A percentile compares a stretch with the other conserved stretches of the same genome.
phyloP scores from a whole-genome alignment of 225 moss, liverwort and hornwort genomes.

The Neckera pumila region DNA sequence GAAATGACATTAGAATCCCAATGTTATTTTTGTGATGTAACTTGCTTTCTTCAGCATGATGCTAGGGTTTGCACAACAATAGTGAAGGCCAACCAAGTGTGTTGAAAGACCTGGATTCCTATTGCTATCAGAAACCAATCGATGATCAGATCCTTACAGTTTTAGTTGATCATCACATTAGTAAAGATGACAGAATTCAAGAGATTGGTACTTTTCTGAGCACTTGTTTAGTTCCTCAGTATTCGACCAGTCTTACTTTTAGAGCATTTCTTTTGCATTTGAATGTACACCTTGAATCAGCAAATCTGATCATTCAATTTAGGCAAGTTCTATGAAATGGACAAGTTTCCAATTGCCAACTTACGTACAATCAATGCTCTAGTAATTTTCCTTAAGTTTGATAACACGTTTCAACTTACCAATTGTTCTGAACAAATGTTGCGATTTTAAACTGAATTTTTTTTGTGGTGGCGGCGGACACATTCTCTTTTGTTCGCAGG shows the following conservation, averaged over 20 bases:
- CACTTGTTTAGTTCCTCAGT: not conserved
- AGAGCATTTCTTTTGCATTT: not conserved
- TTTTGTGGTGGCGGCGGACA: not conserved
- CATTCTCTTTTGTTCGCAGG: constrained; percentile 10
- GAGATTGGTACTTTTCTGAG: not conserved
- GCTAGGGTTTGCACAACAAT: not conserved
- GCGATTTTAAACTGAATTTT: not conserved
- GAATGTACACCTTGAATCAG: not conserved
- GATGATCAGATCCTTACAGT: not conserved
- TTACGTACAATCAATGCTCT: not conserved
- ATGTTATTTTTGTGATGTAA: not conserved
- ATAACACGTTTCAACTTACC: not conserved
- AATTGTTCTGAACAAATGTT: not conserved
- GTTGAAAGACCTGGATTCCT: not conserved
- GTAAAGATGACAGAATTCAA: not conserved
- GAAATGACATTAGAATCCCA: not conserved
- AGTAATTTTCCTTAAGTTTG: too few relatives aligned
- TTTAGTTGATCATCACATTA: not conserved
- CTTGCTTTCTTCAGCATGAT: not conserved
- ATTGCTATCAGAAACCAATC: not conserved
- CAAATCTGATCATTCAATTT: not conserved
- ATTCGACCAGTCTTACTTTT: not conserved
- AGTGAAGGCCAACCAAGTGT: not conserved
- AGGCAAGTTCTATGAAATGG: not conserved
- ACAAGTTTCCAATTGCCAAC: not conserved